Evolutionary conservation across 202 grass and related monocot species (phyloP).

Genomic region (Dendrocalamus latiflorus): DNA sequence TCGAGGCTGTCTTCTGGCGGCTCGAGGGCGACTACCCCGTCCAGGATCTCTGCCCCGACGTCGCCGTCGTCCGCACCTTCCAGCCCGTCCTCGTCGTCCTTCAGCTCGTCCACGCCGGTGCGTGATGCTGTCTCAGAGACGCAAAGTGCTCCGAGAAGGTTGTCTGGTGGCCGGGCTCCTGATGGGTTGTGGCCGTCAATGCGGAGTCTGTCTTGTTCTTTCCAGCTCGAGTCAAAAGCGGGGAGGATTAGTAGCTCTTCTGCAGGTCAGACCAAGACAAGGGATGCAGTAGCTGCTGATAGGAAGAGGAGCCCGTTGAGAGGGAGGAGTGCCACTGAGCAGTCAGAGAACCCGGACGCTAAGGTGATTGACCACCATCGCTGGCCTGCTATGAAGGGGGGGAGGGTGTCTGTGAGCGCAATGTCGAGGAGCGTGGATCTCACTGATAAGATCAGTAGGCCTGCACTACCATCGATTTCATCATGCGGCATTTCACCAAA

Average conservation of each 20-base stretch:
- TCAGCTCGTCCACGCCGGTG: conserved; percentile 52
- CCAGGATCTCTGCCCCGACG: conserved; percentile 44
- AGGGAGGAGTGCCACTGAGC: conserved; percentile 43
- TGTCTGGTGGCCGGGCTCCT: conserved; percentile 46
- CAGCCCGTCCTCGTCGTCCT: conserved; percentile 49
- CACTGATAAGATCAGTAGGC: conserved; percentile 56
- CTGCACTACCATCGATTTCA: conserved; percentile 24
- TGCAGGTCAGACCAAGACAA: conserved; percentile 27
- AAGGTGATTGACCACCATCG: conserved; percentile 86
- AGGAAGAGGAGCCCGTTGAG: conserved; percentile 76
- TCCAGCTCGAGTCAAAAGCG: conserved; percentile 60
- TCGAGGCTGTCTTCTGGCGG: conserved; percentile 25
- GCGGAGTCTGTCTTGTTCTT: conserved; percentile 67
- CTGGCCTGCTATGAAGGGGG: conserved; percentile 85
- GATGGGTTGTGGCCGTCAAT: conserved; percentile 93
- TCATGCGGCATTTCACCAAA: conserved; percentile 56
- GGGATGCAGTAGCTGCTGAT: conserved; percentile 29
- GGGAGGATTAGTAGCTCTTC: conserved; percentile 28
- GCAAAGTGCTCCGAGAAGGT: conserved; percentile 32
- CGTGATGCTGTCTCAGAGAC: conserved; percentile 48
- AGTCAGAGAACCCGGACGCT: conserved; percentile 60
- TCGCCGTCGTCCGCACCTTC: conserved; percentile 42
- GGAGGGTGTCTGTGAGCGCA: conserved; percentile 50
- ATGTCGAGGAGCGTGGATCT: conserved; percentile 76
- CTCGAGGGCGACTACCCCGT: conserved; percentile 30